phyloP scores from a whole-genome alignment of 768 basidiomycete species.

The Calvatia gigantea region DNA sequence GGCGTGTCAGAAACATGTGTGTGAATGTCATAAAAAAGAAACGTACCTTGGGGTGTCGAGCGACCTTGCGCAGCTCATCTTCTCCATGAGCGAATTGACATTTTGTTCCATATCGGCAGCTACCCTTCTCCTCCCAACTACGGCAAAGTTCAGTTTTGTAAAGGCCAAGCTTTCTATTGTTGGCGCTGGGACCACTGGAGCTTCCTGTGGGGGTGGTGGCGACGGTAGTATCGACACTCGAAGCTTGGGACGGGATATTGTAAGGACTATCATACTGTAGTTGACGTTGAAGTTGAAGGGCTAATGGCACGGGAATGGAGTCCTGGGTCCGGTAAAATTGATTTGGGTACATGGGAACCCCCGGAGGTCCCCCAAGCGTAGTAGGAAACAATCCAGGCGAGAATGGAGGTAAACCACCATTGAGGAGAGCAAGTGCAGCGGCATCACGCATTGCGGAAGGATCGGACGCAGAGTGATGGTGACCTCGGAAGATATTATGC shows the following conservation, averaged over 20 bases:
- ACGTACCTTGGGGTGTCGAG: slow-evolving; percentile 83
- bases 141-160: slow-evolving; percentile 91
- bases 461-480: slow-evolving; percentile 83
- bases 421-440: slow-evolving; percentile 60
- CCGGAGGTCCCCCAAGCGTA: slow-evolving; percentile 36
- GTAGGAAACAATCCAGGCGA: slow-evolving; percentile 56
- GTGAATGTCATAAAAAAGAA: slow-evolving; percentile 7
- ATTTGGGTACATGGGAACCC: slow-evolving; percentile 63
- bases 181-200: slow-evolving; percentile 67
- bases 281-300: slow-evolving; percentile 59
- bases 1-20: slow-evolving; percentile 17
- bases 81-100: slow-evolving; percentile 95
- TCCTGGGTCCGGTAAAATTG: slow-evolving; percentile 69
- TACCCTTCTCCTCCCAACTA: slow-evolving; percentile 91
- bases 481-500: slow-evolving; percentile 69
- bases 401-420: slow-evolving; percentile 54
- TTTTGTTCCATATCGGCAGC: slow-evolving; percentile 82
- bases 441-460: slow-evolving; percentile 75
- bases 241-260: slow-evolving; percentile 26
- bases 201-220: slow-evolving; percentile 39
- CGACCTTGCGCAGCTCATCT: slow-evolving; percentile 80
- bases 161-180: slow-evolving; percentile 85
- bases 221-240: slow-evolving; percentile 28
- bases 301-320: slow-evolving; percentile 53
- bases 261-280: slow-evolving; percentile 61